These are phyloP conservation scores for Monarda citriodora DNA, from an alignment of 305 asterid species.

Conservation along the genomic window DNA sequence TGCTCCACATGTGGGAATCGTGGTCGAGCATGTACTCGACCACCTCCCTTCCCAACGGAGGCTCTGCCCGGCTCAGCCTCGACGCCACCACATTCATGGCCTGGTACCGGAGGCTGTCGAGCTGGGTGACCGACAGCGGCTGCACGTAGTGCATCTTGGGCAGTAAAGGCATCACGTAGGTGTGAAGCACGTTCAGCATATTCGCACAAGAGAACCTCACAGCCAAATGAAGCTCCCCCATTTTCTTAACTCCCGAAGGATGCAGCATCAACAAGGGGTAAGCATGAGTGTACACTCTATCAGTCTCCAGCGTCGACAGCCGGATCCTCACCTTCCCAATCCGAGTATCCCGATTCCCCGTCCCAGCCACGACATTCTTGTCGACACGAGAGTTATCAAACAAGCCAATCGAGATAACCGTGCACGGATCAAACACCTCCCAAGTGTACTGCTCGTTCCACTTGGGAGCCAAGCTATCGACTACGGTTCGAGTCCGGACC, in stretches of 20 bases:
- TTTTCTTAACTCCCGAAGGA: slow-evolving; percentile 86
- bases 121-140: slow-evolving; percentile 75
- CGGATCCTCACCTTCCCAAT: slow-evolving; percentile 88
- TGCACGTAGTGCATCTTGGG: slow-evolving; percentile 96
- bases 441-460: slow-evolving; percentile 98
- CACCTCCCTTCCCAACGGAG: slow-evolving; percentile 82
- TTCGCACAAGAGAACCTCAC: slow-evolving; percentile 78
- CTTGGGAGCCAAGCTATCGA: slow-evolving; percentile 73
- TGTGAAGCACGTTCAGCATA: slow-evolving; percentile 68
- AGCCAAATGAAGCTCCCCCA: slow-evolving; percentile 94
- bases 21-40: slow-evolving; percentile 96
- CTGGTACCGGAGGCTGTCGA: slow-evolving; percentile 73
- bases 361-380: slow-evolving; percentile 30
- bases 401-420: slow-evolving; percentile 79
- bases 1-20: slow-evolving; percentile 95
- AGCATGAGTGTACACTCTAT: slow-evolving; percentile 74
- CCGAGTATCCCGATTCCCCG: slow-evolving; percentile 50
- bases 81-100: slow-evolving; percentile 84
- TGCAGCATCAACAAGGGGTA: slow-evolving; percentile 84
- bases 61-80: slow-evolving; percentile 82
- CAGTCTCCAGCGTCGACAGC: slow-evolving; percentile 80
- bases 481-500: slow-evolving; percentile 83
- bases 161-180: slow-evolving; percentile 66
- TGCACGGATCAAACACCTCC: slow-evolving; percentile 97
- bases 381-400: slow-evolving; percentile 81